Conservation (phyloP, 148 eudicot genomes). For the Persicaria maculosa region DNA sequence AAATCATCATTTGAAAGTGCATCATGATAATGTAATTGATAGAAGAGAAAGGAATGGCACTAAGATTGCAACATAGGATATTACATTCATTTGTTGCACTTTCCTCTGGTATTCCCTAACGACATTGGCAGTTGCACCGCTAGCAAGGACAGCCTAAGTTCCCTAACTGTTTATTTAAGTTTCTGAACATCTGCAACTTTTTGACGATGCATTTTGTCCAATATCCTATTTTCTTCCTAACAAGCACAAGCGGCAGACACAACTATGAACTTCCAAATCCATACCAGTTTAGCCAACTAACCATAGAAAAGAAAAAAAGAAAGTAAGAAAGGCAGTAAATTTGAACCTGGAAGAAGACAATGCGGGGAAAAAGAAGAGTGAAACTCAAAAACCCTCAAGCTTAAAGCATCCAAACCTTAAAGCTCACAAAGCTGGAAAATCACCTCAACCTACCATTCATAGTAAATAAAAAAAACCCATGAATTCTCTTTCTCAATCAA, state of each 20-base stretch:
- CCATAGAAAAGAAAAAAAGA: too few species aligned
- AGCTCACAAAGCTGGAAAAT: too few species aligned
- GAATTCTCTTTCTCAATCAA: too few species aligned
- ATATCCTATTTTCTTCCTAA: slow-evolving; percentile 70
- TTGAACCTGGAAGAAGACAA: too few species aligned
- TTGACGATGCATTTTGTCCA: slow-evolving; percentile 72
- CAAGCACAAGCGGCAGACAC: neutral
- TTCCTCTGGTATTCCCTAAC: slow-evolving; percentile 75
- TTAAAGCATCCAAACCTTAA: too few species aligned
- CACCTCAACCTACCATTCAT: too few species aligned
- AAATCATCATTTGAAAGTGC: neutral
- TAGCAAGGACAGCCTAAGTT: slow-evolving; percentile 78
- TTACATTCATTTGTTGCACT: slow-evolving; percentile 83
- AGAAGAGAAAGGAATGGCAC: neutral
- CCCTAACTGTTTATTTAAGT: slow-evolving; percentile 65
- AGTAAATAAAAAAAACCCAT: too few species aligned
- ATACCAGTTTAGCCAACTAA: neutral
- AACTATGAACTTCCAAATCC: slow-evolving; percentile 1
- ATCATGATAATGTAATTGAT: neutral
- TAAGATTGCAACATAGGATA: neutral
- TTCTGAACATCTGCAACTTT: slow-evolving; percentile 81
- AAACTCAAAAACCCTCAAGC: too few species aligned
- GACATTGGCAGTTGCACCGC: slow-evolving; percentile 83
- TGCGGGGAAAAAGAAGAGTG: too few species aligned
- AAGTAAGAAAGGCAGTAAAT: too few species aligned